Evolutionary conservation across 768 basidiomycete species (phyloP).

Genomic region (Serendipita indica): DNA sequence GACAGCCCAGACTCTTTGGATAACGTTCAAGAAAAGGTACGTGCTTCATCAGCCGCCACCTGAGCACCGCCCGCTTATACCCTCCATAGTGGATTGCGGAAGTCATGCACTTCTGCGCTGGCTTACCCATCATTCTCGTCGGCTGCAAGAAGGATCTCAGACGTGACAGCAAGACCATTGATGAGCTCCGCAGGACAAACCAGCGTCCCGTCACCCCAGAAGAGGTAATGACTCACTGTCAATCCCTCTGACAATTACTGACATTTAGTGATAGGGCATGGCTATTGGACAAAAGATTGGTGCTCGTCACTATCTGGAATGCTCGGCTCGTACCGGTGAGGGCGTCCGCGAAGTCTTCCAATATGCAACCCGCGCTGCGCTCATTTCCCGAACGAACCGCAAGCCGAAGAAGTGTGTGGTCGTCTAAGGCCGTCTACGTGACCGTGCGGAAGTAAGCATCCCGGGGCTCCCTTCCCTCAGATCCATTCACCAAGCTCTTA

Average conservation of each 20-base stretch:
- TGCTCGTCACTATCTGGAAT: slow-evolving; percentile 93
- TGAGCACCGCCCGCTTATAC: slow-evolving; percentile 8
- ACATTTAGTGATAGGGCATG: slow-evolving; percentile 49
- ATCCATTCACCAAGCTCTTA: not conserved
- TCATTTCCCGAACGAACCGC: slow-evolving; percentile 37
- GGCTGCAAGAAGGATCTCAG: slow-evolving; percentile 99
- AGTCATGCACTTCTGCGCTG: slow-evolving; percentile 93
- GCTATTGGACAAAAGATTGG: slow-evolving; percentile 92
- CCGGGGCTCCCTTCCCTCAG: not conserved
- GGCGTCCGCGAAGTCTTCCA: slow-evolving; percentile 98
- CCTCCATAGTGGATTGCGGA: slow-evolving; percentile 84
- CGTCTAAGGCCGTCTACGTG: slow-evolving; percentile 12
- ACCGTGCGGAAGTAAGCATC: no score
- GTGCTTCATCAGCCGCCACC: slow-evolving; percentile 16
- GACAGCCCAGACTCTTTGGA: slow-evolving; percentile 97
- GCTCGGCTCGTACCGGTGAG: slow-evolving; percentile 90
- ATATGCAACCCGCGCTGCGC: slow-evolving; percentile 85
- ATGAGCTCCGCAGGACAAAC: slow-evolving; percentile 85
- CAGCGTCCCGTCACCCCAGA: slow-evolving; percentile 90
- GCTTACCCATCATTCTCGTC: slow-evolving; percentile 90
- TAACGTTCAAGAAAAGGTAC: slow-evolving; percentile 99
- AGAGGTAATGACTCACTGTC: slow-evolving; percentile 40
- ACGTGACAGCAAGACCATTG: slow-evolving; percentile 82
- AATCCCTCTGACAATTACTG: not conserved
- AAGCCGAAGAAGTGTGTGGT: slow-evolving; percentile 18